A percentile compares a stretch with the other conserved stretches of the same genome.
Conservation (phyloP, 768 basidiomycete genomes). For the Mrakia frigida region DNA sequence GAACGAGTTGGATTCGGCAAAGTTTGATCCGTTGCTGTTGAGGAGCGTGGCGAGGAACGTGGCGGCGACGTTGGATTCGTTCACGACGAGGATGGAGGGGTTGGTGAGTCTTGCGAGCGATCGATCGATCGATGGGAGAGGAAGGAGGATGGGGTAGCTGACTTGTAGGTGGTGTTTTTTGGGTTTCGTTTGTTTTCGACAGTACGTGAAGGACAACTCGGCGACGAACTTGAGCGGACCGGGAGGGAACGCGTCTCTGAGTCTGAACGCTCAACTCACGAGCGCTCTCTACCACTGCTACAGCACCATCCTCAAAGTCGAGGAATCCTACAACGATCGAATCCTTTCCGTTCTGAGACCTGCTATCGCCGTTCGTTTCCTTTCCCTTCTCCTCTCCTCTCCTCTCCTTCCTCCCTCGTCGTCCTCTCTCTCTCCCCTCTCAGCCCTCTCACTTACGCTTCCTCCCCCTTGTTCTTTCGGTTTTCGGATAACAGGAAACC, state of each 20-base stretch:
- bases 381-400: not conserved
- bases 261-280: constrained; percentile 68
- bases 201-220: constrained; percentile 73
- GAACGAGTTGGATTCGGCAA: constrained; percentile 88
- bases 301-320: constrained; percentile 59
- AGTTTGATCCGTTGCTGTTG: constrained; percentile 85
- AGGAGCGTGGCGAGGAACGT: constrained; percentile 71
- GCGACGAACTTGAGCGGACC: constrained; percentile 71
- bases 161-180: not conserved
- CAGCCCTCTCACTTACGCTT: constrained; percentile 55
- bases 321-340: constrained; percentile 60
- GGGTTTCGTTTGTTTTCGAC: not conserved
- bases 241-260: constrained; percentile 69
- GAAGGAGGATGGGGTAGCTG: not conserved
- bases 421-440: not conserved
- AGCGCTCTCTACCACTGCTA: constrained; percentile 75
- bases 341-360: constrained; percentile 57
- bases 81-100: constrained; percentile 59
- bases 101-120: constrained; percentile 56
- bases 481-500: constrained; percentile 30
- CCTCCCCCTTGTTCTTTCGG: too few species aligned
- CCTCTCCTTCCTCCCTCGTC: not conserved
- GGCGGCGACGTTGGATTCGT: constrained; percentile 61
- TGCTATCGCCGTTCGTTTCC: constrained; percentile 55
- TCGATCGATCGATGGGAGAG: not conserved